These are phyloP conservation scores for Sabuloglossum arenarium DNA, from an alignment of 495 filamentous ascomycete genomes.

Conservation along the genomic window DNA sequence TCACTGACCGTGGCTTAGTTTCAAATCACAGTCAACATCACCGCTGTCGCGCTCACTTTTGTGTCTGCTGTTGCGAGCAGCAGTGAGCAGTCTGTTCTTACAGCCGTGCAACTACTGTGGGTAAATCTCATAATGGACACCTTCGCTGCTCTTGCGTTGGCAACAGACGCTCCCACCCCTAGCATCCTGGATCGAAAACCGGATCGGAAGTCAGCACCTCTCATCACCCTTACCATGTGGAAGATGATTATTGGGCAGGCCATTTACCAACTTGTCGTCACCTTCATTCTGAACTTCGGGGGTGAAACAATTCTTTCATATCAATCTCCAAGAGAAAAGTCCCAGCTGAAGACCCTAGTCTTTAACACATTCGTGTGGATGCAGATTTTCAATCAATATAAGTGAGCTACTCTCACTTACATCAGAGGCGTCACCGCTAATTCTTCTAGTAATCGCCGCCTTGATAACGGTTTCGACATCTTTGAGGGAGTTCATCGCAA, in stretches of 20 bases:
- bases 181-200: constrained; percentile 54
- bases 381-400: constrained; percentile 85
- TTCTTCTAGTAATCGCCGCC: constrained; percentile 37
- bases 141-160: constrained; percentile 82
- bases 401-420: constrained; percentile 19
- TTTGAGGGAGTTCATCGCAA: constrained; percentile 68
- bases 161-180: constrained; percentile 58
- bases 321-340: constrained; percentile 15
- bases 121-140: constrained; percentile 92
- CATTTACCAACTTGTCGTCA: constrained; percentile 65
- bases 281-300: constrained; percentile 55
- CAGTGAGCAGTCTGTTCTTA: constrained; percentile 52
- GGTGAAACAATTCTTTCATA: constrained; percentile 43
- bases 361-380: constrained; percentile 94
- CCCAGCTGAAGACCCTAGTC: constrained; percentile 44
- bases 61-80: constrained; percentile 50
- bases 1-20: constrained; percentile 29
- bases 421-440: neutral
- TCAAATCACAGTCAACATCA: constrained; percentile 83
- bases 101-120: constrained; percentile 74
- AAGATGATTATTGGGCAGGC: constrained; percentile 85
- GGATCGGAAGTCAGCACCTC: constrained; percentile 50
- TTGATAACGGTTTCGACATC: constrained; percentile 82
- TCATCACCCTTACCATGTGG: constrained; percentile 73
- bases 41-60: constrained; percentile 67